Evolutionary conservation across 202 grass and related monocot genomes (phyloP), one percentile per base, ranked within the genome.

Genomic region (Saccharum hybrid): DNA sequence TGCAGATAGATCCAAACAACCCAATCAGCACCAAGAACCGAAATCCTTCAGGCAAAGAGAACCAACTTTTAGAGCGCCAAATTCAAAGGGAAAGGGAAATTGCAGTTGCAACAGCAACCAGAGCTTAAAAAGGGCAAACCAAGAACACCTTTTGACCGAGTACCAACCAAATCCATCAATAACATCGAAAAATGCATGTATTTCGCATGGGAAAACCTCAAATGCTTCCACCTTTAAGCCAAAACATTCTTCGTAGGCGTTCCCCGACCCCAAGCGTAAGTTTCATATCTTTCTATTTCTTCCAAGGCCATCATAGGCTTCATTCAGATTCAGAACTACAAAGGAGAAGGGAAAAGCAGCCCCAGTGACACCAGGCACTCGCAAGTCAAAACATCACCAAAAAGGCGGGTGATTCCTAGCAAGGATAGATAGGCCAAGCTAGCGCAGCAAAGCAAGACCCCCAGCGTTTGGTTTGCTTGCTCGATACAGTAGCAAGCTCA

Each of bases 1-100:
- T 86, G 84, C 34, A 85, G 39, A 63, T 74, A 78, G 14, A 80
- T 43, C 68, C 56, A 64, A 72, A 54, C 76, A 74, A 72, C 42
- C 19, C 42, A 49, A 74, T 79, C 59, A 80, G 68, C 26, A 72
- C 63, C 38, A 64, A 66, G 6, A 66, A 73, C 16, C 33, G 12
- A 67, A 67, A 80, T 65, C 74, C 19, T 72, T 51, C 37, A 51
- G 19, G 39, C 30, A 48, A 73, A 85, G 51, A 63, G 13, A 45
- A 64, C 30, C 10, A 73, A 63, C 56, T 36, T 48, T 46, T 63
- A 72, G n/a, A 63, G 39, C 39, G 30, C 49, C 9, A 34, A 81
- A 61, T 14, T 18, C 38, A 12, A 61, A 43, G 67, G 52, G 67
- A 26, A 48, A 45, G 51, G 18, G 40, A 45, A 7, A 26, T 21